Evolutionary conservation across 2,329 filamentous ascomycete species (phyloP), one percentile per base, ranked within the genome.

Genomic region (Aspergillus tamarii): DNA sequence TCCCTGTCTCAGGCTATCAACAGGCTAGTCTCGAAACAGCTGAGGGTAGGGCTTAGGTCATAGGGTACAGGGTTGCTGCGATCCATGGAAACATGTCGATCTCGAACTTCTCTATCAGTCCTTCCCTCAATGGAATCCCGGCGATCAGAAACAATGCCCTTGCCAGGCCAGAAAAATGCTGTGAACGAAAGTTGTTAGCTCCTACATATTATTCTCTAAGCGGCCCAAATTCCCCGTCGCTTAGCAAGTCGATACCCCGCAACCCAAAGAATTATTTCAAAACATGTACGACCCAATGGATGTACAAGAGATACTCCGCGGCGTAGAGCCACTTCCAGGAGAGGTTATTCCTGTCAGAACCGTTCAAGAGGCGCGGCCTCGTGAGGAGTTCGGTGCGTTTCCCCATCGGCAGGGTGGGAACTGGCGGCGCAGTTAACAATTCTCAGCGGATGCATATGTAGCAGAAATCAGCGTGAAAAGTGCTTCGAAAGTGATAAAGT

Each of bases 401-500:
- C 16, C n/a, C 8, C 23, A 34, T 4, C 16, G 26, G 32, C 2
- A 28, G 4, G 34, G n/a, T 4, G 14, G 11, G n/a, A 30, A 45
- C 21, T 41, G 6, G 3, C 11, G 21, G 48, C 32, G 11, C 53
- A n/a, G 26, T 23, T 64, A 64, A 70, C 43, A 66, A 60, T 30
- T n/a, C 4, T 7, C 63, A 83, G 81, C 68, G 34, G 75, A 81
- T 57, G 81, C 80, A 16, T 80, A 79, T 60, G 77, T 80, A 55
- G 76, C 77, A 23, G 80, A 82, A 70, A 78, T 83, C 61, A 77
- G 79, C 50, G 72, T 80, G 53, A 82, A 80, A 70, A 72, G 74
- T 59, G 80, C 81, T 11, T 79, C 78, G 21, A 79, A 78, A 64
- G 79, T 81, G 53, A 71, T 80, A 57, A 80, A 81, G 81, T 82